These are phyloP conservation scores for Blumeriella jaapii DNA, from an alignment of 2,329 filamentous ascomycete species.

Conservation along the genomic window DNA sequence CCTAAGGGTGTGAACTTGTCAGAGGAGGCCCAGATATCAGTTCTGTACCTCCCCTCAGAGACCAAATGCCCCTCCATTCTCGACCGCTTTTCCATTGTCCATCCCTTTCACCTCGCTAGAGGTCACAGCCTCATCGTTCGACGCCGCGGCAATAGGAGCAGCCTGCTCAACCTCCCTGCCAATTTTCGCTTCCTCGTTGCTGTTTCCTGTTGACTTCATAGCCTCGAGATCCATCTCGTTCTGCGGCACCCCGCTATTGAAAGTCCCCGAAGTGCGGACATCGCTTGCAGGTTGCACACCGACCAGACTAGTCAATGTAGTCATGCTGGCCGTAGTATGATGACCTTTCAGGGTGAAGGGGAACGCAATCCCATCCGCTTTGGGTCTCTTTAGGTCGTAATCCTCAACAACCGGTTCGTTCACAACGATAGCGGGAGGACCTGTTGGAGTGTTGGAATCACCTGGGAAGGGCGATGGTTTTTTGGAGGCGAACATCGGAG, in stretches of 20 bases:
- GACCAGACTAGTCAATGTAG: constrained; percentile 41
- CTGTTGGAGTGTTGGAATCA: not conserved
- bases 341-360: constrained; percentile 59
- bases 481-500: constrained; percentile 14
- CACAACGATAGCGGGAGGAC: constrained; percentile 13
- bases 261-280: constrained; percentile 11
- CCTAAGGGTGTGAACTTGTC: too few species aligned
- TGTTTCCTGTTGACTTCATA: constrained; percentile 1
- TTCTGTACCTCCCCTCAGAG: too few species aligned
- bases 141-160: not conserved
- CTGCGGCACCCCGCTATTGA: constrained; percentile 13
- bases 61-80: constrained; percentile 15
- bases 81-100: constrained; percentile 6
- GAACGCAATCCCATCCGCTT: constrained; percentile 57
- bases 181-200: constrained; percentile 4
- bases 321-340: constrained; percentile 51
- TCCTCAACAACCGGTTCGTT: constrained; percentile 19
- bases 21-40: too few species aligned
- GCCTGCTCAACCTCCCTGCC: not conserved
- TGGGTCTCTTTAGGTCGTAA: constrained; percentile 49
- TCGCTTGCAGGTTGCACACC: constrained; percentile 18
- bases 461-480: constrained; percentile 1
- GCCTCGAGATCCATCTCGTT: constrained; percentile 8
- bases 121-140: constrained; percentile 1
- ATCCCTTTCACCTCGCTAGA: not conserved